These are phyloP conservation scores for Ophiostoma perfectum DNA, from an alignment of 2,329 filamentous ascomycete species.

Conservation along the genomic window DNA sequence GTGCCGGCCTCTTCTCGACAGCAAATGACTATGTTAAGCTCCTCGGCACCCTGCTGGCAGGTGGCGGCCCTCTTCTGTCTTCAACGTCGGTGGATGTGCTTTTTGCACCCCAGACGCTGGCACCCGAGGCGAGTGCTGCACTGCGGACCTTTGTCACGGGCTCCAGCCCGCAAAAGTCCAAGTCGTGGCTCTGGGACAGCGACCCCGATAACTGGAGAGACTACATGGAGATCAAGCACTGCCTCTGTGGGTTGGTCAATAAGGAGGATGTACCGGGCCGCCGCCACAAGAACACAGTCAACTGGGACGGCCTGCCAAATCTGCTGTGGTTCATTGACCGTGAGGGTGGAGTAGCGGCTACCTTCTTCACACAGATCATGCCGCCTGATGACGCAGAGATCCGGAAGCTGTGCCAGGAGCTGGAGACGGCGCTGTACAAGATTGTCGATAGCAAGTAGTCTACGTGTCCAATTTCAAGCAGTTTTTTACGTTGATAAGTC, in stretches of 20 bases:
- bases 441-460: neutral
- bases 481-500: too few relatives aligned
- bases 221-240: slow-evolving; percentile 35
- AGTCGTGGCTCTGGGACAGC: neutral
- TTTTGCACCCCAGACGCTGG: neutral
- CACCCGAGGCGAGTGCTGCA: neutral
- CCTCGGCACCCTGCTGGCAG: neutral
- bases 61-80: neutral
- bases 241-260: slow-evolving; percentile 39
- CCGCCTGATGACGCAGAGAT: neutral
- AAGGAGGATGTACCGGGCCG: slow-evolving; percentile 35
- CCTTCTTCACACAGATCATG: neutral
- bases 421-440: neutral
- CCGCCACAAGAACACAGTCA: slow-evolving; percentile 40
- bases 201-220: slow-evolving; percentile 31
- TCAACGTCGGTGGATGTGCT: neutral
- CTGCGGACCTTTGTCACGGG: slow-evolving; percentile 1
- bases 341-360: slow-evolving; percentile 36
- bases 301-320: slow-evolving; percentile 44
- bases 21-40: neutral
- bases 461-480: neutral
- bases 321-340: slow-evolving; percentile 47
- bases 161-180: neutral
- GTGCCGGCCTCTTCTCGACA: neutral
- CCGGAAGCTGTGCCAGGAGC: neutral